These are phyloP conservation scores for Nicotiana attenuata DNA, from an alignment of 257 asterid genomes.

Conservation along the genomic window DNA sequence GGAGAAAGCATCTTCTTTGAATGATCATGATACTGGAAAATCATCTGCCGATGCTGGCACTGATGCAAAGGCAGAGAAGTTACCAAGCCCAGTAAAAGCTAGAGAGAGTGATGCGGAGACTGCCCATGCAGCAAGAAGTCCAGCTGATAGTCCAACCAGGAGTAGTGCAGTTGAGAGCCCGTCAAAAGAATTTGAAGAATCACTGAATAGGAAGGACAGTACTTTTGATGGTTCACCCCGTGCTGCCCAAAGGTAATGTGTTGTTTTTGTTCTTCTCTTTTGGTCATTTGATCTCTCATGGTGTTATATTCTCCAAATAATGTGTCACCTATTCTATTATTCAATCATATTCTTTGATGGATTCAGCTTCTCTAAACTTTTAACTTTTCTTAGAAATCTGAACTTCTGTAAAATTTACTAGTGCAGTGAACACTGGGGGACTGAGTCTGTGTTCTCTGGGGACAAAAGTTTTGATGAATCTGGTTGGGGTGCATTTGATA, in stretches of 20 bases:
- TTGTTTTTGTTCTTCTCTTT: slow-evolving; percentile 11
- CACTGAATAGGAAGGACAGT: slow-evolving; percentile 35
- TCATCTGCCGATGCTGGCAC: slow-evolving; percentile 41
- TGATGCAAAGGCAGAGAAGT: slow-evolving; percentile 39
- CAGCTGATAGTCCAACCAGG: slow-evolving; percentile 73
- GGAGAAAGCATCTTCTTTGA: slow-evolving; percentile 44
- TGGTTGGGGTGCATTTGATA: slow-evolving; percentile 71
- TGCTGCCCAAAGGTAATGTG: slow-evolving; percentile 57
- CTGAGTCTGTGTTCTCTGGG: slow-evolving; percentile 26
- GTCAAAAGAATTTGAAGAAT: slow-evolving; percentile 53
- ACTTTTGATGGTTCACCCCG: slow-evolving; percentile 66
- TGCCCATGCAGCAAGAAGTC: slow-evolving; percentile 39
- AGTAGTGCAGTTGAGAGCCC: slow-evolving; percentile 45
- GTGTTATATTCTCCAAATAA: background rate
- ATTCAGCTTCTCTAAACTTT: background rate
- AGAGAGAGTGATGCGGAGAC: slow-evolving; percentile 33
- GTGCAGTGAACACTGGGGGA: slow-evolving; percentile 57
- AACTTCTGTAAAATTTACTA: slow-evolving; percentile 10
- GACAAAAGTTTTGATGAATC: slow-evolving; percentile 63
- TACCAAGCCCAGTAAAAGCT: slow-evolving; percentile 30
- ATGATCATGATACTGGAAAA: slow-evolving; percentile 27
- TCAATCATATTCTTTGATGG: background rate
- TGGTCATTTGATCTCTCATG: background rate
- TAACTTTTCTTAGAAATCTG: background rate
- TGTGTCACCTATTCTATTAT: background rate